Percentiles rank a stretch among this genome's conserved stretches.
phyloP scores from a whole-genome alignment of 352 stramenopile species.

The Phytopythium cucurbitacearum region DNA sequence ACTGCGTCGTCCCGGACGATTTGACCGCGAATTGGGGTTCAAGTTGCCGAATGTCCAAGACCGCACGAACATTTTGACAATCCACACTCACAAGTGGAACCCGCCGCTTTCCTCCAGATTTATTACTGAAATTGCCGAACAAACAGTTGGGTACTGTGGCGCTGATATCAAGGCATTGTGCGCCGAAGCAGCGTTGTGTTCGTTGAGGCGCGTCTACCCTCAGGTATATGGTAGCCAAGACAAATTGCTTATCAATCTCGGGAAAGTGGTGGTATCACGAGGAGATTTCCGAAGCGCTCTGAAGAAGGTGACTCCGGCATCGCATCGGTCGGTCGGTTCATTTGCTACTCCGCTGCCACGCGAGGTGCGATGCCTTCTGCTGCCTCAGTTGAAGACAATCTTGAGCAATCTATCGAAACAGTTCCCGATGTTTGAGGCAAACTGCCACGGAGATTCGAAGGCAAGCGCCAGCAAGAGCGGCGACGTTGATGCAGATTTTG shows the following conservation, averaged over 20 bases:
- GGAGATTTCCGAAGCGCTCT: slow-evolving; percentile 68
- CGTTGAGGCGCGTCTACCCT: slow-evolving; percentile 80
- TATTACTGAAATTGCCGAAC: slow-evolving; percentile 72
- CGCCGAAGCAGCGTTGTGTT: slow-evolving; percentile 84
- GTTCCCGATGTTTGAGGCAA: slow-evolving; percentile 31
- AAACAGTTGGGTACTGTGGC: slow-evolving; percentile 88
- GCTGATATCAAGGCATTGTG: slow-evolving; percentile 91
- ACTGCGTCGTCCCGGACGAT: slow-evolving; percentile 91
- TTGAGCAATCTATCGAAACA: slow-evolving; percentile 37
- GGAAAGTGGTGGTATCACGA: slow-evolving; percentile 67
- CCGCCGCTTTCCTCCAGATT: slow-evolving; percentile 56
- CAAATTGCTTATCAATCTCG: slow-evolving; percentile 73
- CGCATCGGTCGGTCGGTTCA: slow-evolving; percentile 60
- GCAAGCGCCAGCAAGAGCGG: slow-evolving; percentile 4
- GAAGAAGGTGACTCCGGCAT: slow-evolving; percentile 82
- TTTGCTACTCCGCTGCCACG: slow-evolving; percentile 73
- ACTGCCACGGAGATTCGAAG: not conserved
- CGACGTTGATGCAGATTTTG: slow-evolving; percentile 15
- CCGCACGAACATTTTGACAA: slow-evolving; percentile 82
- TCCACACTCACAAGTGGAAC: slow-evolving; percentile 88
- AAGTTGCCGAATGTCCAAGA: slow-evolving; percentile 82
- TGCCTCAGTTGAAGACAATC: slow-evolving; percentile 28
- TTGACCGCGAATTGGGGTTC: slow-evolving; percentile 91
- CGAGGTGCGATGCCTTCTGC: slow-evolving; percentile 42
- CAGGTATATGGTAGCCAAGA: slow-evolving; percentile 83